Base-by-base conservation (phyloP, 129 eudicot genomes). In the Cynara cardunculus region DNA sequence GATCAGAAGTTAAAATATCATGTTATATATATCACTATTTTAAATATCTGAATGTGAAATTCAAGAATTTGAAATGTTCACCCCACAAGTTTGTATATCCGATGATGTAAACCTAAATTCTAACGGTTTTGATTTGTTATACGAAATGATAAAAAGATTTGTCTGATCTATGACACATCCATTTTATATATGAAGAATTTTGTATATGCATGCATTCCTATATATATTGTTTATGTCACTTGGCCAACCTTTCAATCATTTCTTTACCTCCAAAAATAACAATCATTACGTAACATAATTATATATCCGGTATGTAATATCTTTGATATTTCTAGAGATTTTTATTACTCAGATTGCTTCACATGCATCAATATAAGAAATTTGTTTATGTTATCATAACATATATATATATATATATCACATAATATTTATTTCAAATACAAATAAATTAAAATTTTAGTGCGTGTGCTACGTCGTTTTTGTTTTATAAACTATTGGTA, bases 221-320 rank as follows among this genome's bases (percentile, higher is more conserved):
- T n/a, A n/a, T n/a, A n/a, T n/a, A n/a, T 21, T 61, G 49, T 75
- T 75, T 56, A 78, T 74, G 82, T 78, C 82, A 78, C 82, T 21
- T 78, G 67, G 22, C 75, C 69, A 69, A 44, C 75, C 1, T 78
- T 69, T 78, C 69, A 69, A 44, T 69, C 1, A 69, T 69, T 78
- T 14, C 74, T 41, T 68, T 78, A 41, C 13, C 24, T 41, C 75
- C 53, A 69, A 69, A 44, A 78, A 69, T 78, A 69, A 78, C 81
- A 64, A 68, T 41, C 56, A 19, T 67, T 68, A 68, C 74, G 73
- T 77, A 72, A 78, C 22, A 78, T 10, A 11, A 44, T 66, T 67
- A 78, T 78, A 75, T 78, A 44, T 46, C n/a, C n/a, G n/a, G n/a
- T 44, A 72, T 75, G 67, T 68, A 25, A 78, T 75, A 78, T 26